Conservation (phyloP, 805 yeast genomes). For the Cyberlindnera maclurae region DNA sequence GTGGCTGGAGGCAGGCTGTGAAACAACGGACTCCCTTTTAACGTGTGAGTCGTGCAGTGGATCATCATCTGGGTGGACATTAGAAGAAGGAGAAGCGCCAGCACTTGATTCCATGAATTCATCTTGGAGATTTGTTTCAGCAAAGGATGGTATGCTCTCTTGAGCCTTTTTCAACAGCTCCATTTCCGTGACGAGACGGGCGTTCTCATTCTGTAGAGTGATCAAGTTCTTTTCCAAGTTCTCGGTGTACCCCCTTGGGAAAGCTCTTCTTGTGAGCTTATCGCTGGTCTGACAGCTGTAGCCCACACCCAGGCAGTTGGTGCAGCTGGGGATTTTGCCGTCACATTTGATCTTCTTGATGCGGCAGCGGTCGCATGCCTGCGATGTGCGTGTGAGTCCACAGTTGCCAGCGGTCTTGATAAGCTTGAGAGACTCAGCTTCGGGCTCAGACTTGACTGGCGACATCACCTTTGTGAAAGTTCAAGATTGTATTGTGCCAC, state of each 20-base stretch:
- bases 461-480: no score
- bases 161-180: conserved; percentile 19
- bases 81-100: neutral
- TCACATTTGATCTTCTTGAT: conserved; percentile 73
- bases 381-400: conserved; percentile 45
- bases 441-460: neutral
- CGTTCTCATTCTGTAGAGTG: conserved; percentile 50
- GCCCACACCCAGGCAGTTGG: conserved; percentile 57
- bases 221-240: conserved; percentile 58
- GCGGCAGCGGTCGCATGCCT: conserved; percentile 79
- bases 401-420: conserved; percentile 21
- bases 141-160: neutral
- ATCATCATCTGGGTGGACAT: neutral
- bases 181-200: conserved; percentile 30
- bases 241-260: conserved; percentile 78
- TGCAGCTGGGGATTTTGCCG: conserved; percentile 60
- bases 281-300: conserved; percentile 68
- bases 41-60: neutral
- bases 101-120: neutral
- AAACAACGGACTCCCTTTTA: conserved; percentile 6
- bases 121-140: neutral
- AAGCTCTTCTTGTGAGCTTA: conserved; percentile 66
- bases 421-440: conserved; percentile 13
- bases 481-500: no score
- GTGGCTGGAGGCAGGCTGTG: conserved; percentile 3